phyloP scores from a whole-genome alignment of 2,329 filamentous ascomycete species.

The Hymenoscyphus occultus region DNA sequence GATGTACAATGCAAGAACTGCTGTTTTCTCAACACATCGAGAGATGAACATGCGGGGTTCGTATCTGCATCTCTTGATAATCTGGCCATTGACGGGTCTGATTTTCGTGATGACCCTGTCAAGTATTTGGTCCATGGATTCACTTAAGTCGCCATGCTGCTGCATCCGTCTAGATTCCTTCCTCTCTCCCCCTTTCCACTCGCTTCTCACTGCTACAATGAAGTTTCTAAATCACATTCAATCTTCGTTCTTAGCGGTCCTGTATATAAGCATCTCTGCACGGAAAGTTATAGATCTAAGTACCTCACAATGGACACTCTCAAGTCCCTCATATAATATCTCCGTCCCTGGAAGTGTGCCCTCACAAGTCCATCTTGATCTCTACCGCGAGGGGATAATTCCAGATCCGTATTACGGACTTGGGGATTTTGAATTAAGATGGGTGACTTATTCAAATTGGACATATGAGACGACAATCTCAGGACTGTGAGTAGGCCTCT shows the following conservation, averaged over 20 bases:
- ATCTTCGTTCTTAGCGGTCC: not conserved
- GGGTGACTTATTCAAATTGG: constrained; percentile 59
- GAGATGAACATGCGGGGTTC: not conserved
- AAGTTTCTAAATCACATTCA: constrained; percentile 1
- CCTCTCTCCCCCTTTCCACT: not conserved
- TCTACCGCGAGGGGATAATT: constrained; percentile 47
- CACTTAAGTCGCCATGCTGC: not conserved
- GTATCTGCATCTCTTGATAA: not conserved
- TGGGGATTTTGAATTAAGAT: constrained; percentile 58
- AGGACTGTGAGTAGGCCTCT: constrained; percentile 38
- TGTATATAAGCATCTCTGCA: constrained; percentile 7
- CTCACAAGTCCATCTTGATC: constrained; percentile 58
- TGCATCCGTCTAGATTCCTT: not conserved
- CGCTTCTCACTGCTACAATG: constrained; percentile 7
- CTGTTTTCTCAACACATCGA: not conserved
- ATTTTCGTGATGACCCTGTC: not conserved
- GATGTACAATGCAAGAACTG: not conserved
- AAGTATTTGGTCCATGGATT: not conserved
- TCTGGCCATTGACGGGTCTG: not conserved
- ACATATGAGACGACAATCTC: constrained; percentile 53
- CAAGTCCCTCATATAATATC: constrained; percentile 39
- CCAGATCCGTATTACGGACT: constrained; percentile 47
- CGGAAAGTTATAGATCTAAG: constrained; percentile 19
- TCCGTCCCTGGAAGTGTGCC: constrained; percentile 54
- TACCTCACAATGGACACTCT: constrained; percentile 19